Evolutionary conservation across 768 basidiomycete genomes (phyloP).

Genomic region (Serendipita sp.): DNA sequence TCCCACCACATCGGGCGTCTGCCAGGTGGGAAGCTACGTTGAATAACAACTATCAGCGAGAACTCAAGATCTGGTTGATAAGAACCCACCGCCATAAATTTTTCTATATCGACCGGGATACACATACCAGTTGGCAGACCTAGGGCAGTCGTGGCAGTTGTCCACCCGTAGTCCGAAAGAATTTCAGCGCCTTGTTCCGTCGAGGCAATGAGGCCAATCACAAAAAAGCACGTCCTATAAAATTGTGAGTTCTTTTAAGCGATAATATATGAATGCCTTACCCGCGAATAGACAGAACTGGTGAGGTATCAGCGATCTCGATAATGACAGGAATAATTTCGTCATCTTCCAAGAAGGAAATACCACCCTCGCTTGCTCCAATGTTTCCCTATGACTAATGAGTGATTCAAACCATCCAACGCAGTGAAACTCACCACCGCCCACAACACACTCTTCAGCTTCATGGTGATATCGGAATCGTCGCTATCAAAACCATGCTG

Average conservation of each 20-base stretch:
- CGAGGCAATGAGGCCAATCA: constrained; percentile 80
- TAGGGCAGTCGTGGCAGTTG: constrained; percentile 71
- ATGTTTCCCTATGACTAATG: constrained; percentile 61
- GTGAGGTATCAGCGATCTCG: constrained; percentile 79
- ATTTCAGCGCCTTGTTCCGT: constrained; percentile 88
- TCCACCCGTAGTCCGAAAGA: constrained; percentile 84
- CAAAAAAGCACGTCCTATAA: constrained; percentile 84
- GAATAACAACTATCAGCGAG: background rate
- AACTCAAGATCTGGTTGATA: constrained; percentile 1
- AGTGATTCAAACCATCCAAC: background rate
- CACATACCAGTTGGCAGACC: constrained; percentile 83
- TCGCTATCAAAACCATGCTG: constrained; percentile 71
- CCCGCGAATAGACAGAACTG: constrained; percentile 86
- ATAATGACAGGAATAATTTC: constrained; percentile 82
- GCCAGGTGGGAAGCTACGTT: constrained; percentile 56
- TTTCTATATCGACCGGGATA: constrained; percentile 67
- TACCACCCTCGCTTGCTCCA: constrained; percentile 73
- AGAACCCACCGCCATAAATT: constrained; percentile 55
- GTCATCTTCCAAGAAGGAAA: constrained; percentile 92
- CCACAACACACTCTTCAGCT: constrained; percentile 92
- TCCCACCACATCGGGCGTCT: constrained; percentile 18
- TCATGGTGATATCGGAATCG: constrained; percentile 70
- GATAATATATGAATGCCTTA: constrained; percentile 24
- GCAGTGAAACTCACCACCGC: constrained; percentile 56
- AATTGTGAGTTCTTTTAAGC: background rate